Conservation (phyloP, 2,329 filamentous ascomycete genomes). For the Colletotrichum navitas region DNA sequence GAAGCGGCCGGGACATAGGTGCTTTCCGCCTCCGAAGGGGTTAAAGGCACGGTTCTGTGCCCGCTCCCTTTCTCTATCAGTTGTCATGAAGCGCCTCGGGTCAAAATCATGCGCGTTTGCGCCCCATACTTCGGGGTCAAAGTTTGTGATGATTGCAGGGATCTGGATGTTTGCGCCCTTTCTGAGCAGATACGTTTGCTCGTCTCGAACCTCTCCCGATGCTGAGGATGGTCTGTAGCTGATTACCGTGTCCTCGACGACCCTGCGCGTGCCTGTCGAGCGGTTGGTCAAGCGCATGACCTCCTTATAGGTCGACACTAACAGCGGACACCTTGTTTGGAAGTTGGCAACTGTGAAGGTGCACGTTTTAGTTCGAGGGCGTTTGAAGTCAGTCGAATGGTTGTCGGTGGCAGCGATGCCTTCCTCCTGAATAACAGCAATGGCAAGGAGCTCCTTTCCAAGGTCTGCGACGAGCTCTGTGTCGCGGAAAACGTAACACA, state of each 20-base stretch:
- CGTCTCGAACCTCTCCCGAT: background rate
- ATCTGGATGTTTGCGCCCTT: slow-evolving; percentile 44
- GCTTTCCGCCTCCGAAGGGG: slow-evolving; percentile 51
- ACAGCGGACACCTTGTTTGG: background rate
- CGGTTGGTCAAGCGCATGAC: slow-evolving; percentile 34
- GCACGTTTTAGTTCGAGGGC: background rate
- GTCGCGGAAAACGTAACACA: slow-evolving; percentile 48
- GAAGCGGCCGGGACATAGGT: slow-evolving; percentile 52
- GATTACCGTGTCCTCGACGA: slow-evolving; percentile 24
- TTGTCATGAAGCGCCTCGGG: slow-evolving; percentile 46
- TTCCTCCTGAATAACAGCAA: slow-evolving; percentile 3
- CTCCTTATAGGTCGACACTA: slow-evolving; percentile 28
- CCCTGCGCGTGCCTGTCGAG: slow-evolving; percentile 18
- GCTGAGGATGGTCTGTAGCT: slow-evolving; percentile 19
- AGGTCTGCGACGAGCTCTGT: slow-evolving; percentile 6
- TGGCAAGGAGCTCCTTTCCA: slow-evolving; percentile 2
- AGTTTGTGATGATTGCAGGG: slow-evolving; percentile 46
- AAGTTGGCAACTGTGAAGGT: slow-evolving; percentile 5
- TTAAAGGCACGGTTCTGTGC: slow-evolving; percentile 45
- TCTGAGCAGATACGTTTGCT: slow-evolving; percentile 20
- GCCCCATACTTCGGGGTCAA: slow-evolving; percentile 46
- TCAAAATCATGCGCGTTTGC: slow-evolving; percentile 44
- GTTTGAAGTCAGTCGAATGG: background rate
- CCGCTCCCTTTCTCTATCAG: slow-evolving; percentile 44
- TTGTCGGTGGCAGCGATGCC: background rate